Percentiles rank a stretch among this genome's conserved stretches.
Evolutionary conservation across 352 stramenopile species (phyloP).

Genomic region (Phytophthora fragariaefolia): DNA sequence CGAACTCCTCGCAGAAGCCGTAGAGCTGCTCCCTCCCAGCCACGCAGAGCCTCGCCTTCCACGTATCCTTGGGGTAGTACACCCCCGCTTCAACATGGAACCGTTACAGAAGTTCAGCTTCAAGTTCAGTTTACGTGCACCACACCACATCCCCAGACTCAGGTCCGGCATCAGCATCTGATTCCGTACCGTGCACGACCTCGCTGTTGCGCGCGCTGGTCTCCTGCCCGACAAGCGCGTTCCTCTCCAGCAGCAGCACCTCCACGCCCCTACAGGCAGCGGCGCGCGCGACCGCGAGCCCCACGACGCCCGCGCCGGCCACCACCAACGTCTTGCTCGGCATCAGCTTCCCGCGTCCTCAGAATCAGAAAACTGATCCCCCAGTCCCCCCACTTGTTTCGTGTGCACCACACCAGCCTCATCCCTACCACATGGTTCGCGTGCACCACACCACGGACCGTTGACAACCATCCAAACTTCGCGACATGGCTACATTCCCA

Average conservation of each 20-base stretch:
- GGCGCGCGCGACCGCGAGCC: slow-evolving; percentile 69
- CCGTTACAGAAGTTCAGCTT: slow-evolving; percentile 15
- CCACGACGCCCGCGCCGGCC: slow-evolving; percentile 78
- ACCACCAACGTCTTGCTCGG: slow-evolving; percentile 69
- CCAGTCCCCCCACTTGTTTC: neutral
- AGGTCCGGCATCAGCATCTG: neutral
- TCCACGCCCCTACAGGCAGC: slow-evolving; percentile 64
- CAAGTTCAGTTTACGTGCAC: slow-evolving; percentile 18
- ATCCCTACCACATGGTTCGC: neutral
- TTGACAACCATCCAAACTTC: neutral
- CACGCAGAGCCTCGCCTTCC: slow-evolving; percentile 94
- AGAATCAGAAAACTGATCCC: slow-evolving; percentile 13
- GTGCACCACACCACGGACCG: neutral
- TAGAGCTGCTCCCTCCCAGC: slow-evolving; percentile 91
- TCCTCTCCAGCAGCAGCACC: slow-evolving; percentile 91
- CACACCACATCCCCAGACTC: slow-evolving; percentile 8
- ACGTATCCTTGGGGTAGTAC: slow-evolving; percentile 92
- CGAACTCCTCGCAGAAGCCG: slow-evolving; percentile 88
- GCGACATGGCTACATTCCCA: neutral
- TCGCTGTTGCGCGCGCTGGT: slow-evolving; percentile 94
- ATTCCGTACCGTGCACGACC: slow-evolving; percentile 95
- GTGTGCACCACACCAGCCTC: neutral
- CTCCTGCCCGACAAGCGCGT: slow-evolving; percentile 82
- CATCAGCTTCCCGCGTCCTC: slow-evolving; percentile 10
- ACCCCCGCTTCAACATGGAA: slow-evolving; percentile 66